Conservation (phyloP, 345 rosid species). For the Eucalyptus viminalis region DNA sequence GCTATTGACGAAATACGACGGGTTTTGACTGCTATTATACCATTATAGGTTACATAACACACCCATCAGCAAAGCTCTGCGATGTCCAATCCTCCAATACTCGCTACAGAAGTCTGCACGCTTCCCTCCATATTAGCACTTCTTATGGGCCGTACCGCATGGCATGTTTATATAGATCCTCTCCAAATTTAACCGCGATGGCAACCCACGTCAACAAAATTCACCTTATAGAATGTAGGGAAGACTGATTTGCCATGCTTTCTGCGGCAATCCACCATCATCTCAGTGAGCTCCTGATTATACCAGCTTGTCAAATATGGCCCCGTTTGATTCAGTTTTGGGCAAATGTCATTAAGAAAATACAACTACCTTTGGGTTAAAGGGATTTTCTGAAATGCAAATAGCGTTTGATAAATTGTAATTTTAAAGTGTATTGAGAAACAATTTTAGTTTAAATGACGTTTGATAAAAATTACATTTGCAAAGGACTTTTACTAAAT, state of each 20-base stretch:
- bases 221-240: background rate
- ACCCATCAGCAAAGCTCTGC: background rate
- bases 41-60: background rate
- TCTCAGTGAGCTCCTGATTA: background rate
- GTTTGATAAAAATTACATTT: too few relatives aligned
- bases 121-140: background rate
- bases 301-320: too few relatives aligned
- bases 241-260: background rate
- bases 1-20: background rate
- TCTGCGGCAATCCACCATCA: background rate
- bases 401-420: too few relatives aligned
- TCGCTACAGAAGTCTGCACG: background rate
- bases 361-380: too few relatives aligned
- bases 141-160: background rate
- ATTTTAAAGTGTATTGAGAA: too few relatives aligned
- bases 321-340: too few relatives aligned
- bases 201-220: background rate
- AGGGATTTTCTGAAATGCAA: too few relatives aligned
- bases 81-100: background rate
- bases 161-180: background rate
- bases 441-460: too few relatives aligned
- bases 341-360: too few relatives aligned
- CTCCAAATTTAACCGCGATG: background rate
- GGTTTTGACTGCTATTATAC: background rate
- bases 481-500: too few relatives aligned